Evolutionary conservation across 345 rosid genomes (phyloP).

Genomic region (Brassica nigra): DNA sequence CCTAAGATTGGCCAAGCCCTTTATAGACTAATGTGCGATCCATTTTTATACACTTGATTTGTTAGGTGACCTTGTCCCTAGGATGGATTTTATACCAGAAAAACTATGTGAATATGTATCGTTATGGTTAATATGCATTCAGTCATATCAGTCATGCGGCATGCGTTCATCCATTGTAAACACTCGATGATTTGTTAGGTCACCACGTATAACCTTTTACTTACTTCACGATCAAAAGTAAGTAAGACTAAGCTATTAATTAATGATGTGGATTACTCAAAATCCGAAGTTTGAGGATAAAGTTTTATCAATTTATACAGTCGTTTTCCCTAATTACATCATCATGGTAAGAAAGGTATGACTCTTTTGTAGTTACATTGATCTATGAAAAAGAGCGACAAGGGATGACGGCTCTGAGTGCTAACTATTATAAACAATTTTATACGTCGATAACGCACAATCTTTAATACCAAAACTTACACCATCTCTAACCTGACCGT

Average conservation of each 20-base stretch:
- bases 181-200: conserved; percentile 2
- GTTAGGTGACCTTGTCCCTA: conserved; percentile 35
- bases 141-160: background rate
- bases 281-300: background rate
- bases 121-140: background rate
- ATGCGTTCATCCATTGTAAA: background rate
- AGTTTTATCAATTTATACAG: conserved; percentile 9
- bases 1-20: conserved; percentile 23
- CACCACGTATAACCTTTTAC: background rate
- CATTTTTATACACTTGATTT: conserved; percentile 18
- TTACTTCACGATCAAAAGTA: background rate
- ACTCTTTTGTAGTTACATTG: conserved; percentile 12
- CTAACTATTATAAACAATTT: background rate
- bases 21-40: conserved; percentile 40
- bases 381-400: conserved; percentile 4
- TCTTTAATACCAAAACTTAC: conserved; percentile 3
- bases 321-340: conserved; percentile 21
- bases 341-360: conserved; percentile 20
- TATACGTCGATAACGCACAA: conserved; percentile 18
- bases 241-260: background rate
- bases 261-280: background rate
- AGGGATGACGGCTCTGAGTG: conserved; percentile 21
- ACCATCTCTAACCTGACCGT: conserved; percentile 20
- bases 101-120: background rate
- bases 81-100: conserved; percentile 1